Evolutionary conservation across 2,329 filamentous ascomycete genomes (phyloP).

Genomic region (Chaetomiaceae sp.): DNA sequence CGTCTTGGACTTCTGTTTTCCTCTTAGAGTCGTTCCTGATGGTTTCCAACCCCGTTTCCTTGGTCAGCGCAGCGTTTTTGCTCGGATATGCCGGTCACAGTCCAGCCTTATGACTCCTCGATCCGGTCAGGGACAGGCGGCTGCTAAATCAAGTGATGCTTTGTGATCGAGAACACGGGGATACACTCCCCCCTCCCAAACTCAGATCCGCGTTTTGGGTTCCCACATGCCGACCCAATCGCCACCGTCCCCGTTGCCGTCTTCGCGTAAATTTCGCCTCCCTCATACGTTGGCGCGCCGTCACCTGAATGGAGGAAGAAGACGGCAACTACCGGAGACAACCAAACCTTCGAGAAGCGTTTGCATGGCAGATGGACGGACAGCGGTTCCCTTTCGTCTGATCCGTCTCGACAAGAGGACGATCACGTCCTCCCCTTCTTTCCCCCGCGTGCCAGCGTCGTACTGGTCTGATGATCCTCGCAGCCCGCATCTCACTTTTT

Average conservation of each 20-base stretch:
- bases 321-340: no score
- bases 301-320: no score
- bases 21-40: no score
- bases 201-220: slow-evolving; percentile 25
- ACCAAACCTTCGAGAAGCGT: slow-evolving; percentile 8
- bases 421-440: slow-evolving; percentile 3
- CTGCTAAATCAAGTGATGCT: slow-evolving; percentile 24
- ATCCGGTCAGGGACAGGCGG: slow-evolving; percentile 21
- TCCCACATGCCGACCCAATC: slow-evolving; percentile 18
- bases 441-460: background rate
- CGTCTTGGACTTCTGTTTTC: no score
- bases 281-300: no score
- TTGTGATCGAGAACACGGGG: slow-evolving; percentile 3
- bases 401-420: background rate
- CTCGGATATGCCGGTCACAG: background rate
- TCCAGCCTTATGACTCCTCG: slow-evolving; percentile 2
- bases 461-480: slow-evolving; percentile 18
- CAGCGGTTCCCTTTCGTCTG: background rate
- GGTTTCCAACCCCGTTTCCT: no score
- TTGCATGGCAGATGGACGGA: background rate
- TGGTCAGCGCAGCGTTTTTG: no score
- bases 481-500: slow-evolving; percentile 5
- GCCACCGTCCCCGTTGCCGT: slow-evolving; percentile 6
- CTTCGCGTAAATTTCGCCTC: slow-evolving; percentile 9
- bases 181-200: slow-evolving; percentile 19